Evolutionary conservation across 805 yeast genomes (phyloP).

Genomic region (Candida multigemmis): DNA sequence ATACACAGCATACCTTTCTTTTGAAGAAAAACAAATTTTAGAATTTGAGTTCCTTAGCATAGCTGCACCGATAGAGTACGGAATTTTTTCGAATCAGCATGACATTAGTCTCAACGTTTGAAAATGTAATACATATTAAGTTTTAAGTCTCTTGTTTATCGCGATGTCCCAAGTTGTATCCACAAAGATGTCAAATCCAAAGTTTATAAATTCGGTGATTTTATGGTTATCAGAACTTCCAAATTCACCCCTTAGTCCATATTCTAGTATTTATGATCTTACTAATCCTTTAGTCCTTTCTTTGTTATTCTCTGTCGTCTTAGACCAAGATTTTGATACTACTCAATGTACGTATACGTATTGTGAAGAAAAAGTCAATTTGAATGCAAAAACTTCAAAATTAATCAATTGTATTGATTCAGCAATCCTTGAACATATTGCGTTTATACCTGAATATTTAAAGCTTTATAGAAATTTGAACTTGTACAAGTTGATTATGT

Average conservation of each 20-base stretch:
- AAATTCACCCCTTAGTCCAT: slow-evolving; percentile 6
- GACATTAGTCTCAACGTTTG: too few species aligned
- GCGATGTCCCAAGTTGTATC: too few species aligned
- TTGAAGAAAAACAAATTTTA: too few species aligned
- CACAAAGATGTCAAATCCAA: too few species aligned
- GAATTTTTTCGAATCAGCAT: too few species aligned
- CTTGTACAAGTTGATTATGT: slow-evolving; percentile 8
- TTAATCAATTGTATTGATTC: slow-evolving; percentile 1
- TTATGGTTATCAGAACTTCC: slow-evolving; percentile 17
- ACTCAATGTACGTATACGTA: slow-evolving; percentile 2
- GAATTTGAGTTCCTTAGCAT: too few species aligned
- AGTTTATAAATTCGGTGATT: slow-evolving; percentile 9
- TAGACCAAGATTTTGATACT: slow-evolving; percentile 9
- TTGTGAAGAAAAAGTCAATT: slow-evolving; percentile 1
- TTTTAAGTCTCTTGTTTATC: too few species aligned
- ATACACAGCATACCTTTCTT: too few species aligned
- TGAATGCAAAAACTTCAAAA: slow-evolving; percentile 2
- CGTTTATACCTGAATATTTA: too few species aligned
- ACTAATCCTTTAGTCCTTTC: slow-evolving; percentile 7
- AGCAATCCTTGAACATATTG: slow-evolving; percentile 2
- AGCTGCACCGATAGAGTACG: too few species aligned
- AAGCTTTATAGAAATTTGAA: too few species aligned
- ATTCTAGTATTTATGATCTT: slow-evolving; percentile 5
- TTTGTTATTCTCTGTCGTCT: slow-evolving; percentile 6
- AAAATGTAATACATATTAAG: too few species aligned